These are phyloP conservation scores for Emergomyces pasteurianus DNA, from an alignment of 2,329 filamentous ascomycete species.

Conservation along the genomic window DNA sequence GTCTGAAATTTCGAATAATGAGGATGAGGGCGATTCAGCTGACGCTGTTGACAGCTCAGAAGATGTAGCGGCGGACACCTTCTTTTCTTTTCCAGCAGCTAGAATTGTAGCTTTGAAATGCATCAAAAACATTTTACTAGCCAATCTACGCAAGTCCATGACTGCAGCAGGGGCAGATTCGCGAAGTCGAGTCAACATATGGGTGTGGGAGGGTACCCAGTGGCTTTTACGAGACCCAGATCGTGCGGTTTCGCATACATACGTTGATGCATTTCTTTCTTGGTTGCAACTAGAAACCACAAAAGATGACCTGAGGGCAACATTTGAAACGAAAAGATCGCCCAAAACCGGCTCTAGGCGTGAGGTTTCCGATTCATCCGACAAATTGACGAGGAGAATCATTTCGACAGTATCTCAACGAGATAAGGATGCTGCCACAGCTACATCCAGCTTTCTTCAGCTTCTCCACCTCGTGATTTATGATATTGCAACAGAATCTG, in stretches of 20 bases:
- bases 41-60: constrained; percentile 35
- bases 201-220: constrained; percentile 92
- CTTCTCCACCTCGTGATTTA: constrained; percentile 80
- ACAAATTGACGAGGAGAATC: constrained; percentile 45
- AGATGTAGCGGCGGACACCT: constrained; percentile 42
- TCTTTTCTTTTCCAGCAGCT: constrained; percentile 52
- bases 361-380: constrained; percentile 25
- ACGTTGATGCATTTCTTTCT: constrained; percentile 67
- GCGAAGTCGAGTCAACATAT: constrained; percentile 62
- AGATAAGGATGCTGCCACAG: constrained; percentile 42
- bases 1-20: constrained; percentile 33
- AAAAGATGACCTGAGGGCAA: constrained; percentile 50
- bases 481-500: constrained; percentile 66
- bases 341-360: constrained; percentile 33
- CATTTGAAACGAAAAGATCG: constrained; percentile 43
- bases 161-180: constrained; percentile 52
- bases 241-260: constrained; percentile 67
- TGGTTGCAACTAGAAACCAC: constrained; percentile 79
- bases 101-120: constrained; percentile 58
- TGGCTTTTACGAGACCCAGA: constrained; percentile 78
- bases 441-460: constrained; percentile 60
- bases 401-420: constrained; percentile 55
- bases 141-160: constrained; percentile 54
- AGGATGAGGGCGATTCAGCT: constrained; percentile 31
- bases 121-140: constrained; percentile 69